Conservation (phyloP, 352 stramenopile genomes). For the Phytophthora capsici region DNA sequence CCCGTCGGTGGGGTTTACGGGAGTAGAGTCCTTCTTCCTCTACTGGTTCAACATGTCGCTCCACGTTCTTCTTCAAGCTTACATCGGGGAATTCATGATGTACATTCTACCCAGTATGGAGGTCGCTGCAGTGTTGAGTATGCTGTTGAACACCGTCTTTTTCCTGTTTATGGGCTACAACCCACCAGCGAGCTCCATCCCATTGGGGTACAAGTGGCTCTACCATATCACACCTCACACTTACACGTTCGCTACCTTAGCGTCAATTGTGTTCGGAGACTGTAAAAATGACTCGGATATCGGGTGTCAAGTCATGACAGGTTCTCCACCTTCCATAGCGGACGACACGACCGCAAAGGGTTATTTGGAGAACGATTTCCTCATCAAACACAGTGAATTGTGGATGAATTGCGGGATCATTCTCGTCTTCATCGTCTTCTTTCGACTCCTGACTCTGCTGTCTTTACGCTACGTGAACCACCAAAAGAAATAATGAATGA, state of each 20-base stretch:
- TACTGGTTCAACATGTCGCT: conserved; percentile 31
- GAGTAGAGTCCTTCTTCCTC: conserved; percentile 15
- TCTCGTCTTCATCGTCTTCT: conserved; percentile 37
- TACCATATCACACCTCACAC: conserved; percentile 26
- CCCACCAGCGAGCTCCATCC: conserved; percentile 21
- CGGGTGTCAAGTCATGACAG: conserved; percentile 14
- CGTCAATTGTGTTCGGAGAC: conserved; percentile 21
- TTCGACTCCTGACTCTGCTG: conserved; percentile 33
- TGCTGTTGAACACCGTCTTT: conserved; percentile 23
- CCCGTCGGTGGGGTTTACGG: conserved; percentile 15
- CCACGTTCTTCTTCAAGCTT: conserved; percentile 23
- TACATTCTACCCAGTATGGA: conserved; percentile 23
- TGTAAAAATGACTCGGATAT: conserved; percentile 2
- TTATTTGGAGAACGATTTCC: conserved; percentile 35
- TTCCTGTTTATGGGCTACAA: conserved; percentile 33
- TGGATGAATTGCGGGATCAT: conserved; percentile 42
- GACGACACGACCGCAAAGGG: conserved; percentile 7
- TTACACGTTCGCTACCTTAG: conserved; percentile 14
- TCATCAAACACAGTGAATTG: conserved; percentile 39
- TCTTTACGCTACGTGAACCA: conserved; percentile 49
- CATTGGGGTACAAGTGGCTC: conserved; percentile 27
- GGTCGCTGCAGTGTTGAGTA: conserved; percentile 13
- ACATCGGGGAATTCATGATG: conserved; percentile 24
- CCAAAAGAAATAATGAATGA: conserved; percentile 25
- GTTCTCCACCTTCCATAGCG: conserved; percentile 2